A percentile compares a stretch with the other conserved stretches of the same genome.
Conservation (phyloP, 495 filamentous ascomycete genomes). For the Aspergillus mulundensis region DNA sequence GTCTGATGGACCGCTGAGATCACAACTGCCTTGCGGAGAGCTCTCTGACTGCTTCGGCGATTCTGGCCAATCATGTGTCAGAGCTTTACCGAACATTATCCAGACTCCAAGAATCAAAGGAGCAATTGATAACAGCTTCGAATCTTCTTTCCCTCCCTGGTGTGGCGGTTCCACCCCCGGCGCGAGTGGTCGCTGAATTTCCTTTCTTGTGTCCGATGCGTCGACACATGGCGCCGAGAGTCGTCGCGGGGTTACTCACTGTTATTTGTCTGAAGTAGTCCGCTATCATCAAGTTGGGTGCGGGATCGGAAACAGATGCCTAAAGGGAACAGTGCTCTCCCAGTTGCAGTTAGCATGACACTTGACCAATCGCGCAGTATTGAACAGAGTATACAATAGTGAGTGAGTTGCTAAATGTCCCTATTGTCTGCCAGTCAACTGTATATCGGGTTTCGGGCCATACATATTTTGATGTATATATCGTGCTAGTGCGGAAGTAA, state of each 20-base stretch:
- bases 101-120: not conserved
- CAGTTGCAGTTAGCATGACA: too few species aligned
- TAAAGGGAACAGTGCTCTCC: not conserved
- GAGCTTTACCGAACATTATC: slow-evolving; percentile 1
- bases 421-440: too few species aligned
- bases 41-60: slow-evolving; percentile 15
- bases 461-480: too few species aligned
- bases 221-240: not conserved
- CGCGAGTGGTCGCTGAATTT: not conserved
- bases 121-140: slow-evolving; percentile 12
- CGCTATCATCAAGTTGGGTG: not conserved
- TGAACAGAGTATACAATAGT: too few species aligned
- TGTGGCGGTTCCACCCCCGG: slow-evolving; percentile 4
- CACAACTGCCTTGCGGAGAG: not conserved
- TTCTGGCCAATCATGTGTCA: slow-evolving; percentile 15
- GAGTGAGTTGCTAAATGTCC: too few species aligned
- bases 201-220: not conserved
- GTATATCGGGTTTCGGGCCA: too few species aligned
- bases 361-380: too few species aligned
- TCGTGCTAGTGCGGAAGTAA: not conserved
- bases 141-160: slow-evolving; percentile 6
- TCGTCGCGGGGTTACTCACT: not conserved
- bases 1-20: not conserved
- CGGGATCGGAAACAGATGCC: slow-evolving; percentile 1
- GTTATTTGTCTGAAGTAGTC: not conserved